Conservation (phyloP, 2,329 filamentous ascomycete species). For the Xenosphaeropsis pyriputrescens region DNA sequence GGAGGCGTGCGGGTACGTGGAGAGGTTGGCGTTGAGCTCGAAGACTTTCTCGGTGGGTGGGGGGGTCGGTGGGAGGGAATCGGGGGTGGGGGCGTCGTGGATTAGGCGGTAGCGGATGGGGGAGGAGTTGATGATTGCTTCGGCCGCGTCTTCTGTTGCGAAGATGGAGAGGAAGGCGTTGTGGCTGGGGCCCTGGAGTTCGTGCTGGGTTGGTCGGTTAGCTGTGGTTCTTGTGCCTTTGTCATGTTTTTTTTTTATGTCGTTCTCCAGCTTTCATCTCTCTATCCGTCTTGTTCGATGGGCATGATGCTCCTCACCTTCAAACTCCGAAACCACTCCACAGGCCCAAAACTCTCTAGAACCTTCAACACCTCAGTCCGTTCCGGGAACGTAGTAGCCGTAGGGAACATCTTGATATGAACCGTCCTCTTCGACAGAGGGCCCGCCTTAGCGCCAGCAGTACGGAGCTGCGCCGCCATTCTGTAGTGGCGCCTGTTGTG, state of each 20-base stretch:
- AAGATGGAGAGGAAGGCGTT: slow-evolving; percentile 17
- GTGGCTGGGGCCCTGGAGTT: slow-evolving; percentile 4
- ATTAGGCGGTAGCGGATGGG: slow-evolving; percentile 15
- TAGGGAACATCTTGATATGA: slow-evolving; percentile 16
- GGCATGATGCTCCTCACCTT: slow-evolving; percentile 14
- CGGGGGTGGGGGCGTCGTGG: slow-evolving; percentile 1
- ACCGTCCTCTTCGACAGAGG: slow-evolving; percentile 9
- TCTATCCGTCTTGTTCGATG: slow-evolving; percentile 1
- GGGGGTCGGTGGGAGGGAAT: not conserved
- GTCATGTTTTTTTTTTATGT: too few species aligned
- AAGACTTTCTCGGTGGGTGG: slow-evolving; percentile 7
- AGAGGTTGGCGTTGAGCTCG: slow-evolving; percentile 8
- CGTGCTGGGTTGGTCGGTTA: not conserved
- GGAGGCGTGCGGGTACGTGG: slow-evolving; percentile 7
- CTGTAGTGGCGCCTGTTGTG: not conserved
- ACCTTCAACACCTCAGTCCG: slow-evolving; percentile 18
- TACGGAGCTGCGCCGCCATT: not conserved
- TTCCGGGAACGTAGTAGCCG: slow-evolving; percentile 14
- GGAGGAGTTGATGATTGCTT: slow-evolving; percentile 8
- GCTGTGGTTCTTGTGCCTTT: not conserved
- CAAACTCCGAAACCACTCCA: slow-evolving; percentile 15
- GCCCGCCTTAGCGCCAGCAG: too few species aligned
- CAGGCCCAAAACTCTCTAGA: slow-evolving; percentile 16
- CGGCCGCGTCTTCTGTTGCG: slow-evolving; percentile 7
- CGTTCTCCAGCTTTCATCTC: not conserved